phyloP scores from a whole-genome alignment of 805 yeast genomes.

The Hanseniaspora lachancei region DNA sequence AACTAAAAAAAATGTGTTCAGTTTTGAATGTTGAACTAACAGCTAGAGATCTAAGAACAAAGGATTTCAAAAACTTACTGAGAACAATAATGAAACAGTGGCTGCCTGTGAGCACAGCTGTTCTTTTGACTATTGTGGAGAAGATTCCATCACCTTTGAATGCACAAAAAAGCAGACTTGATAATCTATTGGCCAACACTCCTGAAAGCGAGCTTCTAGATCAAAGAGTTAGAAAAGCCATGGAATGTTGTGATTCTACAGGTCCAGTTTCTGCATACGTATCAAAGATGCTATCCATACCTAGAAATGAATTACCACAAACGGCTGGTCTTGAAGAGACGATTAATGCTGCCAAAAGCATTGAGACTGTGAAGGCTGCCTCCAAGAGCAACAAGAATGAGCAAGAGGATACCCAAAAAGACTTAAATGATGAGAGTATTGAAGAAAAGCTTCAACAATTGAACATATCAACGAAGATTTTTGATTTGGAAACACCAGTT shows the following conservation, averaged over 20 bases:
- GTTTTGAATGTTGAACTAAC: conserved; percentile 54
- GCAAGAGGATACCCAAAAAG: conserved; percentile 13
- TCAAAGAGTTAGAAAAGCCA: conserved; percentile 36
- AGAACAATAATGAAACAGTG: conserved; percentile 73
- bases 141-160: conserved; percentile 68
- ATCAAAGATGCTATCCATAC: conserved; percentile 78
- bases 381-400: conserved; percentile 14
- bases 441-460: conserved; percentile 5
- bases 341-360: conserved; percentile 49
- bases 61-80: conserved; percentile 54
- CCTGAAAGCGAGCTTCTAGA: conserved; percentile 33
- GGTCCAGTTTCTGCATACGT: conserved; percentile 68
- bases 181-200: conserved; percentile 36
- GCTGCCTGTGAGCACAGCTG: conserved; percentile 83
- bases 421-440: conserved; percentile 12
- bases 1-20: conserved; percentile 58
- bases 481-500: conserved; percentile 17
- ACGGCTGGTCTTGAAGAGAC: conserved; percentile 47
- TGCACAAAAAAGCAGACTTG: conserved; percentile 64
- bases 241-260: conserved; percentile 51
- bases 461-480: conserved; percentile 19
- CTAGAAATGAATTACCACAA: conserved; percentile 64
- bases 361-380: conserved; percentile 23
- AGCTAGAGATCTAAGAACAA: conserved; percentile 68
- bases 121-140: conserved; percentile 72